Evolutionary conservation across 192 early-diverging fungal genomes (phyloP), one percentile per base, ranked within the genome.

Genomic region (Gryganskiella cystojenkinii): DNA sequence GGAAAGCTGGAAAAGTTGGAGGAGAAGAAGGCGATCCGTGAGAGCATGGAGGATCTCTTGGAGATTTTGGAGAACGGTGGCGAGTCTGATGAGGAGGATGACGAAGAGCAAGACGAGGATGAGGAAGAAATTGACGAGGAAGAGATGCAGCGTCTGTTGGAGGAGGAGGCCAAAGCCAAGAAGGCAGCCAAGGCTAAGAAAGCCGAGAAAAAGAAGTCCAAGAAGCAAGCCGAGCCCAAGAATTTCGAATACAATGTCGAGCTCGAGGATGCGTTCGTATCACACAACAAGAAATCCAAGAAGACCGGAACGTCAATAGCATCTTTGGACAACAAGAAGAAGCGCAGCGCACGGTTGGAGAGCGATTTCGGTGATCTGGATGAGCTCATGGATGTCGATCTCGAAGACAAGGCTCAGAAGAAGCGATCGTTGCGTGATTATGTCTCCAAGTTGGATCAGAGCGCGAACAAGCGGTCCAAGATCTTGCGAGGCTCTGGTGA

Each of bases 331-430:
- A 35, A 45, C 13, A 64, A 67, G 20, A 67, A 64, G 65, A 80
- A 71, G 54, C 61, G 54, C 31, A 61, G 31, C 30, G 49, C n/a
- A n/a, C n/a, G 66, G 35, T n/a, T 65, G 35, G 65, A 72, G 8
- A 73, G 44, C n/a, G 93, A 95, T 71, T 90, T 95, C 81, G 94
- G 91, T 56, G 94, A 96, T 71, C 72, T 87, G 64, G 89, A 90
- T 62, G 89, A 82, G 25, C 62, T 95, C 56, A 88, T 91, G 61
- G 90, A 90, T 45, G 87, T 89, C 9, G 96, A 96, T 63, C 66
- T 89, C 44, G 90, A 93, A 64, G 96, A 96, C 64, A 96, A 97
- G 84, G 71, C 82, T 33, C 84, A 84, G 34, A 86, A 88, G 57
- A 90, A 89, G 76, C 72, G 67, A 67, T 85, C 83, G 1, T 78